These are phyloP conservation scores for Sarocladium oryzae DNA, from an alignment of 2,329 filamentous ascomycete genomes.

Conservation along the genomic window DNA sequence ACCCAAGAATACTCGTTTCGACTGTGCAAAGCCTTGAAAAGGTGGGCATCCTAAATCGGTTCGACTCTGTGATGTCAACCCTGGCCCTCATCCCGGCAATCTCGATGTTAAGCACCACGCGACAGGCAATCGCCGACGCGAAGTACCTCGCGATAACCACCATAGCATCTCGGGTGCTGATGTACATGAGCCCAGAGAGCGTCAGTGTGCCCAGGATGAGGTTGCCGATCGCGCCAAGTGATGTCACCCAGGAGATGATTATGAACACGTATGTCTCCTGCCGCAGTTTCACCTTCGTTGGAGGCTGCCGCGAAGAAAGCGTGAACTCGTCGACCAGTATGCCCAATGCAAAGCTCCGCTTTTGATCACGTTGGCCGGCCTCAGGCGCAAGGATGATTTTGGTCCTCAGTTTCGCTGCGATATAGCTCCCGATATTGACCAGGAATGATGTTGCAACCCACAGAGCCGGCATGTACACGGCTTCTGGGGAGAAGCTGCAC, in stretches of 20 bases:
- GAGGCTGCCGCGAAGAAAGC: not conserved
- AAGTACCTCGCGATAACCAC: slow-evolving; percentile 4
- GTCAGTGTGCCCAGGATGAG: slow-evolving; percentile 8
- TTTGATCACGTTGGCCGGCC: not conserved
- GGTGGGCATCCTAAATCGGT: not conserved
- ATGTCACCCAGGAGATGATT: slow-evolving; percentile 5
- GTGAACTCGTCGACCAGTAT: not conserved
- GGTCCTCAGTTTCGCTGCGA: not conserved
- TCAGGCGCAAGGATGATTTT: not conserved
- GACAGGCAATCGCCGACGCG: not conserved
- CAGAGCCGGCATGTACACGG: slow-evolving; percentile 7
- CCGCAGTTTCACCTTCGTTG: not conserved
- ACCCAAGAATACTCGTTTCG: not conserved
- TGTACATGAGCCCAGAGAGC: slow-evolving; percentile 2
- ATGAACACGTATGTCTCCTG: slow-evolving; percentile 1
- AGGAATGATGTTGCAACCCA: slow-evolving; percentile 5
- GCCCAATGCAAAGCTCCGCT: not conserved
- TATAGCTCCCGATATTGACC: slow-evolving; percentile 6
- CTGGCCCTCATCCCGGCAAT: not conserved
- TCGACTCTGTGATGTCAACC: slow-evolving; percentile 3
- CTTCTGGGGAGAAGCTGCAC: slow-evolving; percentile 8
- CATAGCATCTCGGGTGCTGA: slow-evolving; percentile 6
- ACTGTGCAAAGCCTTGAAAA: not conserved
- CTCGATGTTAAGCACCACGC: slow-evolving; percentile 5
- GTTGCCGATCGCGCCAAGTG: slow-evolving; percentile 4